Evolutionary conservation across 441 rosid genomes (phyloP).

Genomic region (Jatropha multifida): DNA sequence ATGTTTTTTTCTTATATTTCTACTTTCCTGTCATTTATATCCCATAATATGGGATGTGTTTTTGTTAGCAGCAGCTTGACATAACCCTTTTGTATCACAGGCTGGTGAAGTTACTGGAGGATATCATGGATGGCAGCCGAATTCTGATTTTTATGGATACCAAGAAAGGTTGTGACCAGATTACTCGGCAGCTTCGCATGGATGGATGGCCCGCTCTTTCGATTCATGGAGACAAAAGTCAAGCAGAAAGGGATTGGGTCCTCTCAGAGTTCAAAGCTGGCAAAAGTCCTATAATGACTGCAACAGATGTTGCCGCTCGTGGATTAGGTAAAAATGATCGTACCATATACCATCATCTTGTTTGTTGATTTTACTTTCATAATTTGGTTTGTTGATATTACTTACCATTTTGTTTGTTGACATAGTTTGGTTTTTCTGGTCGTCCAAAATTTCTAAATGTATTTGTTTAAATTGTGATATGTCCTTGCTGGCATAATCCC

Average conservation of each 20-base stretch:
- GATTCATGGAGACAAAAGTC: slow-evolving; percentile 98
- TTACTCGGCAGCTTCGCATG: slow-evolving; percentile 96
- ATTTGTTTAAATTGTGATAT: neutral
- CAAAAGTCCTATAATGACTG: slow-evolving; percentile 97
- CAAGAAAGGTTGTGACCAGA: slow-evolving; percentile 95
- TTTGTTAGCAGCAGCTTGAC: slow-evolving; percentile 9
- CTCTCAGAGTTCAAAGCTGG: slow-evolving; percentile 96
- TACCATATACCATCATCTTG: neutral
- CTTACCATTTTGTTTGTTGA: neutral
- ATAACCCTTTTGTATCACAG: slow-evolving; percentile 35
- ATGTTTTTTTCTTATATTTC: neutral
- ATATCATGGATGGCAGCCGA: slow-evolving; percentile 98
- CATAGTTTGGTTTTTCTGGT: neutral
- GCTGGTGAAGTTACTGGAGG: slow-evolving; percentile 90
- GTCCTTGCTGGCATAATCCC: neutral
- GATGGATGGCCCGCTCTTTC: slow-evolving; percentile 99
- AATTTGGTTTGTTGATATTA: neutral
- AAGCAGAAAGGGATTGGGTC: slow-evolving; percentile 99
- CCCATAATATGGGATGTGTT: neutral
- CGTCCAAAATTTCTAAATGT: neutral
- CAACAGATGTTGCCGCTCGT: slow-evolving; percentile 99
- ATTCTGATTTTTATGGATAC: slow-evolving; percentile 92
- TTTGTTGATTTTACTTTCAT: neutral
- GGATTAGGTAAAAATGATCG: slow-evolving; percentile 64
- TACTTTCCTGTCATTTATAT: neutral